Evolutionary conservation across 2,329 filamentous ascomycete species (phyloP), one percentile per base, ranked within the genome.

Genomic region (Thielaviopsis musarum): DNA sequence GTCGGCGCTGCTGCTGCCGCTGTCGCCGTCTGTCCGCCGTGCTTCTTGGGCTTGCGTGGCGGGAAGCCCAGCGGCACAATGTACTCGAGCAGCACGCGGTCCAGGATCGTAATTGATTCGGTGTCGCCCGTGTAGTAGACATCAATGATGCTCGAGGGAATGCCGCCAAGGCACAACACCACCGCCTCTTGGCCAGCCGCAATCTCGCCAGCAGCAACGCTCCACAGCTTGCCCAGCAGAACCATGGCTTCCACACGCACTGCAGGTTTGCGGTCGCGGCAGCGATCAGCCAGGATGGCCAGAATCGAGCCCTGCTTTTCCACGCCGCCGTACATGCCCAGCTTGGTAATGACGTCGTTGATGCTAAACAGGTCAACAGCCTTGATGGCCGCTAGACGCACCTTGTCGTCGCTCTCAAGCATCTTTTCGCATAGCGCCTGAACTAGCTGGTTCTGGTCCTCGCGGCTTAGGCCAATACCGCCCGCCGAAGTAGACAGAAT

Each of bases 401-500:
- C 93, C 67, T 85, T 91, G 66, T 98, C 93, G 67, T 98, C 93
- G 41, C 79, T 82, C 69, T 98, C 93, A 21, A 84, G 84, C 12
- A 97, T 78, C 73, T 91, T 90, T 61, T 90, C 87, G 1, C 83
- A 82, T 21, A 97, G 75, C 9, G 82, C 82, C 62, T 81, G 80
- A 54, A 96, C 80, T 45, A 97, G 78, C 53, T 79, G 77, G 56
- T 78, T 77, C 69, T 95, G 89, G 64, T 97, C 91, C 60, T 88
- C 85, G 6, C 85, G 79, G 66, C 87, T 91, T 49, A 97, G 75
- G 0, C 91, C 91, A 64, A 93, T 91, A 24, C 88, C 88, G 54
- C 91, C 91, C 24, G 89, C 91, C 24, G 88, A 91, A 0, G 93
- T 97, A n/a, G 86, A 81, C 9, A 98, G 72, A 59, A 98, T 95